Evolutionary conservation across 2,329 filamentous ascomycete species (phyloP), one percentile per base, ranked within the genome.

Genomic region (Colletotrichum aenigma): DNA sequence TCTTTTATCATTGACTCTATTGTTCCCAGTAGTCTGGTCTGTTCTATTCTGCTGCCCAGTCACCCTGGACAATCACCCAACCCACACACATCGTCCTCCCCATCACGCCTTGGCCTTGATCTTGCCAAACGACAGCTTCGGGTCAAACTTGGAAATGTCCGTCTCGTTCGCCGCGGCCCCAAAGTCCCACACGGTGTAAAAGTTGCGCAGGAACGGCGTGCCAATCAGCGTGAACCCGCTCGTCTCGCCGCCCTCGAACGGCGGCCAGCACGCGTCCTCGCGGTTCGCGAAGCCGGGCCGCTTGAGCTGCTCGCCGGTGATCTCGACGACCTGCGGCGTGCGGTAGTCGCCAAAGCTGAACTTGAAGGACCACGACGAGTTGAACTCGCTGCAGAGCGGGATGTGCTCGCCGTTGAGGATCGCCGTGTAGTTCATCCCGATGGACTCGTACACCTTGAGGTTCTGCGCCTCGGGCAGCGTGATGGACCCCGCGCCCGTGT

Each of bases 351-450:
- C 78, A 26, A 72, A 77, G 13, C 79, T 79, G 56, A 83, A 77
- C n/a, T 79, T 74, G 30, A 85, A 80, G 2, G 81, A 82, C 84
- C 84, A 85, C 71, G 80, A 77, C 43, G 81, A 75, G 70, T 82
- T 85, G 74, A 85, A 85, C 43, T 85, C 83, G 76, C 69, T 79
- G 79, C 84, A 85, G 26, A 82, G 73, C 7, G 82, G 83, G 60
- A 84, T 74, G 58, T 81, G 78, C 0, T 82, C 71, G 32, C 79
- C 79, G 0, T 60, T 60, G 10, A 81, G 34, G 66, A 85, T 82
- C 2, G 80, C 80, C 0, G 78, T 82, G 76, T 77, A 84, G 81
- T 85, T 83, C 83, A 82, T 81, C 3, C 84, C 83, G 30, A 85
- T 82, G 0, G 81, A 80, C 34, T 77, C 75, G 77, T 85, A 85